Percentiles rank a stretch among this genome's conserved stretches.
Conservation (phyloP, 768 basidiomycete genomes). For the Kwoniella dejecticola region DNA sequence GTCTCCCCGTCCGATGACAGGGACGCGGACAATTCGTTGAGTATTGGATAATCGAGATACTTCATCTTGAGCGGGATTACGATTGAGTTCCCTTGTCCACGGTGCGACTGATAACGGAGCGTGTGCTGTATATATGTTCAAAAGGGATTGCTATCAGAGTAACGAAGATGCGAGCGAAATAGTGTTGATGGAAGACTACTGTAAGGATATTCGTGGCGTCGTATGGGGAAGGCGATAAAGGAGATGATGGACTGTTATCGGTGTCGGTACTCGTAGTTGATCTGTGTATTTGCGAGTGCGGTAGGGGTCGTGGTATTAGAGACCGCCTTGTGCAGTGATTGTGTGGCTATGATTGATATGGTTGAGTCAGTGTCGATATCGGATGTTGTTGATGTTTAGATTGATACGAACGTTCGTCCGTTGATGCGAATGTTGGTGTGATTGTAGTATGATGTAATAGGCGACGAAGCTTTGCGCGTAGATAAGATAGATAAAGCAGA, state of each 20-base stretch:
- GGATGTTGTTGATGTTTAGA: background rate
- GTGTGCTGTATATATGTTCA: background rate
- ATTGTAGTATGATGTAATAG: background rate
- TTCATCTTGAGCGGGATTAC: slow-evolving; percentile 65
- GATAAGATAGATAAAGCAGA: background rate
- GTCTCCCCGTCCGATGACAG: slow-evolving; percentile 68
- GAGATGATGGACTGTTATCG: background rate
- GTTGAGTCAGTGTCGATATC: background rate
- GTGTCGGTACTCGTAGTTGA: too few species aligned
- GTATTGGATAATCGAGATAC: slow-evolving; percentile 68
- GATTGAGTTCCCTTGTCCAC: background rate
- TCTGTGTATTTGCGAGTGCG: too few species aligned
- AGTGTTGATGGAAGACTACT: too few species aligned
- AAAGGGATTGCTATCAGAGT: too few species aligned
- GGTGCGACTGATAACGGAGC: too few species aligned
- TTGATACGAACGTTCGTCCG: background rate
- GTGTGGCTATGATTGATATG: too few species aligned
- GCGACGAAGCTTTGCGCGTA: background rate
- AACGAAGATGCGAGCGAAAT: too few species aligned
- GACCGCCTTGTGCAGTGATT: too few species aligned
- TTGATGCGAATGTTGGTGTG: slow-evolving; percentile 23
- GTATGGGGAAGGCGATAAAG: background rate
- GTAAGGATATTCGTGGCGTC: background rate
- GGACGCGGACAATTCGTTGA: slow-evolving; percentile 73
- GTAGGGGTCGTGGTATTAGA: too few species aligned